Evolutionary conservation across 2,329 filamentous ascomycete species (phyloP), one percentile per base, ranked within the genome.

Genomic region (Chalaropsis ovoidea): DNA sequence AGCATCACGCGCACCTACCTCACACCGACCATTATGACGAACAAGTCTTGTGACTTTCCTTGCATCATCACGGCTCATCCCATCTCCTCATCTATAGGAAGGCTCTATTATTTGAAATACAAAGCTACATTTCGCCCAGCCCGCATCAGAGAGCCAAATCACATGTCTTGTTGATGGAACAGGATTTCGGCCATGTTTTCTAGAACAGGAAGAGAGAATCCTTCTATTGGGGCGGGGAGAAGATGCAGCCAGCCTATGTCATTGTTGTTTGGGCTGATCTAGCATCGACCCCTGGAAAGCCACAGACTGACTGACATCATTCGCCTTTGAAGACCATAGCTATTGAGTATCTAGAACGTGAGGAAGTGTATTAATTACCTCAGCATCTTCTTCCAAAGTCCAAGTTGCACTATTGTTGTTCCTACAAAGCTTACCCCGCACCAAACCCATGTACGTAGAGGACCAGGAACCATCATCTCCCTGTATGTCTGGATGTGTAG

Each of bases 341-440:
- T 22, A 27, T 27, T 24, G n/a, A 52, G 47, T 24, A 13, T 52
- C 24, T 24, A 2, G 10, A 15, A 52, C 13, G 6, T 52, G 47
- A 52, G 22, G 47, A 7, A 10, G 24, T 27, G 22, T 22, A 27
- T 52, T 52, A 52, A 52, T 52, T 52, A 27, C 47, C 47, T 52
- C 47, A 52, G 19, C n/a, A 27, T 22, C 47, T 39, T 39, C 47
- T 24, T 22, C 47, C 47, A 15, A 13, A 22, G 15, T 27, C 47
- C 22, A 27, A 15, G 47, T 52, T 52, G 47, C 15, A 52, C 22
- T 52, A 52, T 52, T 52, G 47, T 52, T 24, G 22, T 52, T 52
- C 47, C 47, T 52, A 27, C 47, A 13, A 52, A 17, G 24, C 47
- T 15, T 52, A 52, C 47, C 47, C 47, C 47, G 47, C 47, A 52